These are phyloP conservation scores for Solanum chiquidenum DNA, from an alignment of 257 asterid genomes.

Conservation along the genomic window DNA sequence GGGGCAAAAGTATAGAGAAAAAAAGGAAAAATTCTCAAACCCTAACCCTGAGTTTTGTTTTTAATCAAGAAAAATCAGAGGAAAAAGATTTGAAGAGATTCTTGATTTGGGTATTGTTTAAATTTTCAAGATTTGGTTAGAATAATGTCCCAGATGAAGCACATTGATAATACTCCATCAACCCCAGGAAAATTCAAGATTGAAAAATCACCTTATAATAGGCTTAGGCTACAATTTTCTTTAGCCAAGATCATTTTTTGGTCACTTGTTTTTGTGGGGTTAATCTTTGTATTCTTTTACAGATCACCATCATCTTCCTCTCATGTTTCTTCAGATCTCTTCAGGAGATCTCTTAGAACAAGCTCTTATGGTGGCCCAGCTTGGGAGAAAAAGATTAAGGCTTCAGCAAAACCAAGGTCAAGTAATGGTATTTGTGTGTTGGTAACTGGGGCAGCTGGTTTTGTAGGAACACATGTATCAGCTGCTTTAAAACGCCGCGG, in stretches of 20 bases:
- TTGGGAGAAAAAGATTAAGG: constrained; percentile 55
- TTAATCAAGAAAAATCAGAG: constrained; percentile 6
- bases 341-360: constrained; percentile 76
- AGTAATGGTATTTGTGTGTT: constrained; percentile 74
- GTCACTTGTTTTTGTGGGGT: constrained; percentile 68
- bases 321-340: constrained; percentile 54
- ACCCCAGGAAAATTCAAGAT: constrained; percentile 93
- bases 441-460: constrained; percentile 97
- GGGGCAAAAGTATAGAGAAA: not conserved
- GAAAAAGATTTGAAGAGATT: constrained; percentile 1
- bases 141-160: constrained; percentile 54
- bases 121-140: constrained; percentile 21
- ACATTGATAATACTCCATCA: constrained; percentile 73
- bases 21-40: not conserved
- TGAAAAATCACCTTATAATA: constrained; percentile 70
- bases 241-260: constrained; percentile 73
- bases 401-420: constrained; percentile 75
- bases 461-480: constrained; percentile 90
- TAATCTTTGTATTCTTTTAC: constrained; percentile 65
- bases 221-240: constrained; percentile 69
- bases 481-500: constrained; percentile 92
- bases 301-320: constrained; percentile 63
- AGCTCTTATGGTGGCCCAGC: constrained; percentile 45
- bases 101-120: constrained; percentile 20
- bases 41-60: not conserved